A percentile compares a stretch with the other conserved stretches of the same genome.
Evolutionary conservation across 2,329 filamentous ascomycete genomes (phyloP).

Genomic region (Exophiala xenobiotica): DNA sequence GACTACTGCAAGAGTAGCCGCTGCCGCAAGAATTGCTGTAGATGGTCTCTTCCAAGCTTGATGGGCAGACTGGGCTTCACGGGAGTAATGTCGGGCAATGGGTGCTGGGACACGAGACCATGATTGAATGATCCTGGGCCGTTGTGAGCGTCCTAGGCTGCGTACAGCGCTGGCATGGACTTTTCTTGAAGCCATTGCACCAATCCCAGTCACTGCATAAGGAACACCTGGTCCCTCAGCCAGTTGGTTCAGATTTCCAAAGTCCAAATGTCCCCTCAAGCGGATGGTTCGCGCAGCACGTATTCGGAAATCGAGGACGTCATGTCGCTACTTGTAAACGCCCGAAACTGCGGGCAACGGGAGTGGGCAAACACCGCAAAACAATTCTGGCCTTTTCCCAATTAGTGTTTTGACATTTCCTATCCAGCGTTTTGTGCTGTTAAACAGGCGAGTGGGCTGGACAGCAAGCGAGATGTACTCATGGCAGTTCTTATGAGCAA

Average conservation of each 20-base stretch:
- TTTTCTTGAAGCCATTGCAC: slow-evolving; percentile 13
- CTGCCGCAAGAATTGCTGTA: slow-evolving; percentile 41
- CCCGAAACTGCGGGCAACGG: neutral
- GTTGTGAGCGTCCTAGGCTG: slow-evolving; percentile 8
- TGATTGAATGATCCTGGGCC: neutral
- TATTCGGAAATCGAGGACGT: slow-evolving; percentile 14
- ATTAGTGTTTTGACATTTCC: slow-evolving; percentile 1
- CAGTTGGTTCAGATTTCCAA: neutral
- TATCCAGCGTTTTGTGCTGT: neutral
- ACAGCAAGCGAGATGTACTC: neutral
- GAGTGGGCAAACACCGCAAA: neutral
- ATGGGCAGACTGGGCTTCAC: slow-evolving; percentile 9
- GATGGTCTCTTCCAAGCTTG: slow-evolving; percentile 30
- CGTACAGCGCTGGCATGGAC: slow-evolving; percentile 8
- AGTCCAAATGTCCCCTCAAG: neutral
- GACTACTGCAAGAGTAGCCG: slow-evolving; percentile 43
- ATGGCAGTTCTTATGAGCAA: slow-evolving; percentile 4
- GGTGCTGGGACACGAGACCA: slow-evolving; percentile 4
- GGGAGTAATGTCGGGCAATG: slow-evolving; percentile 6
- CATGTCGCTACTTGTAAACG: slow-evolving; percentile 3
- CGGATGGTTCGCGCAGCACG: too few relatives aligned
- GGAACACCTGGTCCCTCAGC: neutral
- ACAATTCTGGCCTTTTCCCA: neutral
- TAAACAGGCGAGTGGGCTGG: neutral
- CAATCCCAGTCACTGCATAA: neutral